phyloP scores from a whole-genome alignment of 2,329 filamentous ascomycete species.

The Fusarium sp. region DNA sequence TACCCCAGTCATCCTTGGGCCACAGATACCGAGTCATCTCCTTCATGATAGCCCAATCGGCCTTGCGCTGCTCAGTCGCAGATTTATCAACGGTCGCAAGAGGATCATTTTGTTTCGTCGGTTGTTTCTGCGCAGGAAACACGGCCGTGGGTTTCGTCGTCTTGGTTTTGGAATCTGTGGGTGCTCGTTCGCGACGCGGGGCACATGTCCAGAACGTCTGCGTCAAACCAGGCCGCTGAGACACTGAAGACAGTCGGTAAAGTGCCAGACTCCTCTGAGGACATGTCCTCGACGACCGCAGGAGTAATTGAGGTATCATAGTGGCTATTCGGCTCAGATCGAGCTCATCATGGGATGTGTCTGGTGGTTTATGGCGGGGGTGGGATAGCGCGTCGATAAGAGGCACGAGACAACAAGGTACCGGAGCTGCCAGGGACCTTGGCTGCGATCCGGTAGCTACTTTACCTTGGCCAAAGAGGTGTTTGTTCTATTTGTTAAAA shows the following conservation, averaged over 20 bases:
- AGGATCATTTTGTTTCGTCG: constrained; percentile 42
- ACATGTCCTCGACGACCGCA: constrained; percentile 46
- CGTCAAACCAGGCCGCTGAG: constrained; percentile 39
- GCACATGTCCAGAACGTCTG: constrained; percentile 47
- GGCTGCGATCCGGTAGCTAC: constrained; percentile 16
- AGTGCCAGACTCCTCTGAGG: constrained; percentile 43
- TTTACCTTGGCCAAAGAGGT: constrained; percentile 13
- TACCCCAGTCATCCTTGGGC: constrained; percentile 81
- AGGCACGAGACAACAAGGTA: constrained; percentile 28
- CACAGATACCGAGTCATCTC: constrained; percentile 97
- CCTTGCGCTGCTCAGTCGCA: constrained; percentile 89
- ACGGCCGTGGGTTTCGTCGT: constrained; percentile 32
- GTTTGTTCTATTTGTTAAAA: neutral
- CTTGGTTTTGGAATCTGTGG: constrained; percentile 34
- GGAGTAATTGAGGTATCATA: constrained; percentile 51
- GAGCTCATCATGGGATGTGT: constrained; percentile 41
- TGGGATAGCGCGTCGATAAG: constrained; percentile 16
- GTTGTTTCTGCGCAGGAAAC: constrained; percentile 30
- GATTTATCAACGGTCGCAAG: constrained; percentile 55
- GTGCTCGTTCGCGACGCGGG: constrained; percentile 41
- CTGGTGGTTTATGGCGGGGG: constrained; percentile 39
- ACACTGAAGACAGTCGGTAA: constrained; percentile 41
- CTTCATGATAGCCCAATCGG: constrained; percentile 98
- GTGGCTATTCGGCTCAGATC: constrained; percentile 37
- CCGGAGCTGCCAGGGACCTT: constrained; percentile 25